Conservation (phyloP, 2,329 filamentous ascomycete species). For the Claviceps humidiphila region DNA sequence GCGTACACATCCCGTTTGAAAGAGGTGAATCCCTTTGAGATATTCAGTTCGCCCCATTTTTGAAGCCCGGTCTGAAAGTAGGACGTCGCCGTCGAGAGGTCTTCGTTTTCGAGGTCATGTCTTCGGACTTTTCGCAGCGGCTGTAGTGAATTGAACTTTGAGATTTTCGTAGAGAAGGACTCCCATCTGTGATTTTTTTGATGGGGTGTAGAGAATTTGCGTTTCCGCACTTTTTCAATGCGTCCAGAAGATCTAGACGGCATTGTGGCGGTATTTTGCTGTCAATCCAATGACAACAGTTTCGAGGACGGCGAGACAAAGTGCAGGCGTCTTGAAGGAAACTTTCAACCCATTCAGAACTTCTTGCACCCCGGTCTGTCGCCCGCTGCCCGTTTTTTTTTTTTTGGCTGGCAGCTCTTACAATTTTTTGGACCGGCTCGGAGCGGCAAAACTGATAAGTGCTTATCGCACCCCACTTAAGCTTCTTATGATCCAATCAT, state of each 20-base stretch:
- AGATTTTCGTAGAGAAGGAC: constrained; percentile 79
- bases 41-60: constrained; percentile 84
- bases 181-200: constrained; percentile 82
- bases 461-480: constrained; percentile 4
- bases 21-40: constrained; percentile 64
- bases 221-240: constrained; percentile 56
- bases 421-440: constrained; percentile 22
- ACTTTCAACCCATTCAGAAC: not conserved
- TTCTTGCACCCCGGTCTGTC: constrained; percentile 12
- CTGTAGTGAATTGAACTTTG: constrained; percentile 79
- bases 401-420: constrained; percentile 12
- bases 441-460: constrained; percentile 24
- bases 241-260: constrained; percentile 49
- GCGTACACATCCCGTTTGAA: constrained; percentile 66
- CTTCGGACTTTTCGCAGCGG: constrained; percentile 81
- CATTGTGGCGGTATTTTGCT: constrained; percentile 35
- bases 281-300: constrained; percentile 4
- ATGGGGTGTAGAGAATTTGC: constrained; percentile 57
- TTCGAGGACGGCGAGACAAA: not conserved
- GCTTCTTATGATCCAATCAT: constrained; percentile 17
- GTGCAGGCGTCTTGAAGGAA: not conserved
- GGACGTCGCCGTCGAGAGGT: constrained; percentile 64
- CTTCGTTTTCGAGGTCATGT: constrained; percentile 69
- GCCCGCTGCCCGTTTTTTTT: not conserved
- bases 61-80: constrained; percentile 74